These are phyloP conservation scores for Trypanosoma lewisi DNA, from an alignment of 208 protist species.

Conservation along the genomic window DNA sequence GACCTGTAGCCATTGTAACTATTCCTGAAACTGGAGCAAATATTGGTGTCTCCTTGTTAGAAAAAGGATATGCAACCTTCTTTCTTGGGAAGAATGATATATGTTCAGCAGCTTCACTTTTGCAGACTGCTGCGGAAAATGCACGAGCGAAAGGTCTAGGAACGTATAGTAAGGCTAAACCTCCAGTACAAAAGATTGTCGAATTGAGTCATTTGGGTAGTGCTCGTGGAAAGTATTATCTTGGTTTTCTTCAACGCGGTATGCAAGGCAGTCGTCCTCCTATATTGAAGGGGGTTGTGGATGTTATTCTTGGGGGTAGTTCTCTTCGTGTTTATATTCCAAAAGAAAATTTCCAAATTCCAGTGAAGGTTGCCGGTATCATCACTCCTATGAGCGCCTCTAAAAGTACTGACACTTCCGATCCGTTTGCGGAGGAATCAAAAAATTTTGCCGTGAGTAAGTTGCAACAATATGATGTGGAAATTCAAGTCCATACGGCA, in stretches of 20 bases:
- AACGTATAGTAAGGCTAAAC: slow-evolving; percentile 36
- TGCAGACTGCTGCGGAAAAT: slow-evolving; percentile 60
- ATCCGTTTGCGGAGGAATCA: slow-evolving; percentile 74
- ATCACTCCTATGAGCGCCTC: slow-evolving; percentile 68
- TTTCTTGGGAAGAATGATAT: slow-evolving; percentile 78
- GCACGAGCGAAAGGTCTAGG: slow-evolving; percentile 51
- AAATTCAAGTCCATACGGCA: slow-evolving; percentile 79
- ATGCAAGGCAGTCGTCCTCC: slow-evolving; percentile 84
- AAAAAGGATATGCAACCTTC: slow-evolving; percentile 77
- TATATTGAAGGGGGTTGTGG: slow-evolving; percentile 69
- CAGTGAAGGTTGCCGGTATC: slow-evolving; percentile 79
- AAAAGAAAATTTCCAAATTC: slow-evolving; percentile 87
- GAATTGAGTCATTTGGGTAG: slow-evolving; percentile 85
- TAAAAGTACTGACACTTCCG: slow-evolving; percentile 30
- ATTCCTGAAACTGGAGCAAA: slow-evolving; percentile 60
- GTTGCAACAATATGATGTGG: slow-evolving; percentile 79
- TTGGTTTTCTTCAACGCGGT: slow-evolving; percentile 86
- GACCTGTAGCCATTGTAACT: slow-evolving; percentile 60
- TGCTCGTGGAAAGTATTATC: slow-evolving; percentile 77
- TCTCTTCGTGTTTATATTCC: slow-evolving; percentile 87
- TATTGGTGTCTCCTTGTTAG: slow-evolving; percentile 71
- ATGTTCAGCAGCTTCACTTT: slow-evolving; percentile 50
- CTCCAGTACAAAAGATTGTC: slow-evolving; percentile 57
- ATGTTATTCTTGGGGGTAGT: slow-evolving; percentile 76
- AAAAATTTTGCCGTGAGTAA: slow-evolving; percentile 65